phyloP scores from a whole-genome alignment of 2,329 filamentous ascomycete genomes.

The Aspergillus sp. region DNA sequence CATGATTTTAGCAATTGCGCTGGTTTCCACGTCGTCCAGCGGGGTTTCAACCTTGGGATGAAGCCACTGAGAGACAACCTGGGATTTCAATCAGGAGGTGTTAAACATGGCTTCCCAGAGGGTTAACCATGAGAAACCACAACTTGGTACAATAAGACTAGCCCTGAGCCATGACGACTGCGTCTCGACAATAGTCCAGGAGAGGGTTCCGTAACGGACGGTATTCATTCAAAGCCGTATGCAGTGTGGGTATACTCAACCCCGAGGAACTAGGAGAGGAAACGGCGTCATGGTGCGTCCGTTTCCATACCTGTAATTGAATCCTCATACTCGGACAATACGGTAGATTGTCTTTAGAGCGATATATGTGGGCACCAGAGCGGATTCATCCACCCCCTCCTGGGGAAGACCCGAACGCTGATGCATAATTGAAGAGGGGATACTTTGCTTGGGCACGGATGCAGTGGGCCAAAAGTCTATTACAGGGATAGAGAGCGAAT shows the following conservation, averaged over 20 bases:
- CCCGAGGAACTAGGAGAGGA: not conserved
- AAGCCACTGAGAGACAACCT: too few species aligned
- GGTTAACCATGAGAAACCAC: too few species aligned
- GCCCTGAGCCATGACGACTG: not conserved
- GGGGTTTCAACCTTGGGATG: too few species aligned
- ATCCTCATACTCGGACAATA: not conserved
- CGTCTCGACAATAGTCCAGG: not conserved
- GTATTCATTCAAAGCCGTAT: not conserved
- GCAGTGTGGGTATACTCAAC: not conserved
- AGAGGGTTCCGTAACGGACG: not conserved
- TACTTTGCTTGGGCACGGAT: constrained; percentile 22
- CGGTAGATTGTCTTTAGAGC: not conserved
- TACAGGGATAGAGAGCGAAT: constrained; percentile 7
- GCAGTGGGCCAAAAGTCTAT: constrained; percentile 17
- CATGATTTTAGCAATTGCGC: too few species aligned
- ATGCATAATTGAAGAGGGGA: not conserved
- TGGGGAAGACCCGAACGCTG: not conserved
- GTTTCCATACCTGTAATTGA: not conserved
- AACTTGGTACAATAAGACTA: too few species aligned
- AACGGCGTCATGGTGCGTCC: not conserved
- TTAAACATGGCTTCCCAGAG: too few species aligned
- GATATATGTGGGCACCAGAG: not conserved
- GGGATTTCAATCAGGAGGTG: too few species aligned
- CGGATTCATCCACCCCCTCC: not conserved
- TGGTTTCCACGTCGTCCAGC: too few species aligned